phyloP scores from a whole-genome alignment of 2,329 filamentous ascomycete species.

The Cyanodermella asteris region DNA sequence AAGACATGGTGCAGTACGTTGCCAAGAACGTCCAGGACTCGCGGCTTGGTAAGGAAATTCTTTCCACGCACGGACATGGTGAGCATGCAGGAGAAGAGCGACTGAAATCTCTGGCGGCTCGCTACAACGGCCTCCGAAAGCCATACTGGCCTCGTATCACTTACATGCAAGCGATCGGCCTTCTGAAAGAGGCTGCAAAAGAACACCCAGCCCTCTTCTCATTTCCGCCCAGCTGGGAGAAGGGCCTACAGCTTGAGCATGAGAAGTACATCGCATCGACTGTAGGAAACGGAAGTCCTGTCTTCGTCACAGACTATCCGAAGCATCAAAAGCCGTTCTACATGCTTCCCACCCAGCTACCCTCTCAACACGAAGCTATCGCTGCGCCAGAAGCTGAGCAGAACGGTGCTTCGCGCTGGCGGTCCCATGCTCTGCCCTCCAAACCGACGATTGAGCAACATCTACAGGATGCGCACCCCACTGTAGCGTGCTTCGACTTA shows the following conservation, averaged over 20 bases:
- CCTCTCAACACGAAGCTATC: conserved; percentile 3
- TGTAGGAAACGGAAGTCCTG: conserved; percentile 41
- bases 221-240: conserved; percentile 46
- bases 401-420: too few species aligned
- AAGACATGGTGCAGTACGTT: conserved; percentile 48
- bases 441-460: conserved; percentile 5
- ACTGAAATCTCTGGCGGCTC: conserved; percentile 16
- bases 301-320: conserved; percentile 93
- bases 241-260: conserved; percentile 71
- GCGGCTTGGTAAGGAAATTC: conserved; percentile 31
- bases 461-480: conserved; percentile 16
- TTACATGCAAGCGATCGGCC: conserved; percentile 54
- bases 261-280: conserved; percentile 63
- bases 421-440: too few species aligned
- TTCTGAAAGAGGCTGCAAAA: conserved; percentile 37
- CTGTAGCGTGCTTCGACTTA: conserved; percentile 79
- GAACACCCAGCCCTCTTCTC: conserved; percentile 35
- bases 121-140: conserved; percentile 49
- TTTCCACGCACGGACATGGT: conserved; percentile 9
- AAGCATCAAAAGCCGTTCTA: conserved; percentile 79
- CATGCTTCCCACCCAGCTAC: conserved; percentile 51
- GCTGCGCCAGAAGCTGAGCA: conserved; percentile 1
- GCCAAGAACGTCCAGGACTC: conserved; percentile 28
- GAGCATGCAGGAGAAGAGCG: background rate
- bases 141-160: conserved; percentile 57